phyloP scores from a whole-genome alignment of 257 asterid genomes.

The Cordia subcordata region DNA sequence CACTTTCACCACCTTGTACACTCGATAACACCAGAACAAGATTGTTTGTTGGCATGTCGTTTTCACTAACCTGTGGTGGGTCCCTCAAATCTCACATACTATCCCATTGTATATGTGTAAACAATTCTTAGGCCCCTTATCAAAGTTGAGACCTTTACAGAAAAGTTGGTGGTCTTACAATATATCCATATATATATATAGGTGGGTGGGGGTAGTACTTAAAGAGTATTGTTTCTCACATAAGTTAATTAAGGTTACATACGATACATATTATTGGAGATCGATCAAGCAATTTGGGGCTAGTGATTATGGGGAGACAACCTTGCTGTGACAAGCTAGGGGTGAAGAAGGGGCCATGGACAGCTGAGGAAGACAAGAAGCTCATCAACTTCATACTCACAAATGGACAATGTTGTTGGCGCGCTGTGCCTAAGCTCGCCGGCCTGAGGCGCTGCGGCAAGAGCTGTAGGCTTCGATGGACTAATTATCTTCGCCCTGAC shows the following conservation, averaged over 20 bases:
- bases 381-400: slow-evolving; percentile 73
- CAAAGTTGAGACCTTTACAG: slow-evolving; percentile 10
- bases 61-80: slow-evolving; percentile 76
- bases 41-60: slow-evolving; percentile 50
- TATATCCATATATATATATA: too few relatives aligned
- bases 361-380: slow-evolving; percentile 88
- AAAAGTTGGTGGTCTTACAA: slow-evolving; percentile 25
- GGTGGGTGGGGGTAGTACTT: slow-evolving; percentile 59
- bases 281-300: too few relatives aligned
- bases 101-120: slow-evolving; percentile 2
- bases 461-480: slow-evolving; percentile 96
- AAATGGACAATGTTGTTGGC: slow-evolving; percentile 96
- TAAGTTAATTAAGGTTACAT: too few relatives aligned
- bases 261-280: too few relatives aligned
- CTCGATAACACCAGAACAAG: slow-evolving; percentile 42
- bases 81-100: slow-evolving; percentile 27
- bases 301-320: slow-evolving; percentile 70
- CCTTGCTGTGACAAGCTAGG: slow-evolving; percentile 97
- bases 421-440: slow-evolving; percentile 92
- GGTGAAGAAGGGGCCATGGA: slow-evolving; percentile 97
- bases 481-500: slow-evolving; percentile 93
- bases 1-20: slow-evolving; percentile 38
- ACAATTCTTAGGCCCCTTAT: not conserved
- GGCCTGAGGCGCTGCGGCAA: slow-evolving; percentile 95
- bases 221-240: too few relatives aligned